A percentile compares a stretch with the other conserved stretches of the same genome.
Evolutionary conservation across 2,329 filamentous ascomycete species (phyloP).

Genomic region (Hypoxylon sp.): DNA sequence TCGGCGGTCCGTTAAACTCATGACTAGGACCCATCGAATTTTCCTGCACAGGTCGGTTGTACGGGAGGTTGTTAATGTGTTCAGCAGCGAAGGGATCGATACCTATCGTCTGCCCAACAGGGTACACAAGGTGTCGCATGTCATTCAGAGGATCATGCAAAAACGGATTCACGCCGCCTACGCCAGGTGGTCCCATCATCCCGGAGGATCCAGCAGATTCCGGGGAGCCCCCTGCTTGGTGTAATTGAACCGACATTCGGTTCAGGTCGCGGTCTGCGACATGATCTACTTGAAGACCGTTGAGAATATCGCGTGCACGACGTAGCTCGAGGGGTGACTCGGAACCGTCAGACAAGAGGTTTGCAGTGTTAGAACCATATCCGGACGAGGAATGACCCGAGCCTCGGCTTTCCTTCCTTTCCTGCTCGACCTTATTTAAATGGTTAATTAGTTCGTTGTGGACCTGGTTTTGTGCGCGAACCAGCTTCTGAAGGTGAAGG

Average conservation of each 20-base stretch:
- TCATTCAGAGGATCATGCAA: conserved; percentile 70
- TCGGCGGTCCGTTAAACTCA: conserved; percentile 55
- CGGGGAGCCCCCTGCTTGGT: conserved; percentile 66
- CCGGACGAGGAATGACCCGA: conserved; percentile 58
- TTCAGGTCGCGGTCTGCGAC: conserved; percentile 69
- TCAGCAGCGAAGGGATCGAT: conserved; percentile 96
- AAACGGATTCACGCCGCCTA: conserved; percentile 59
- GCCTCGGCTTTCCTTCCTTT: conserved; percentile 60
- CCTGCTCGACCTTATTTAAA: conserved; percentile 65
- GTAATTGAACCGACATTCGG: conserved; percentile 66
- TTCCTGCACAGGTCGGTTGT: conserved; percentile 77
- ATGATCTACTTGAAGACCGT: conserved; percentile 66
- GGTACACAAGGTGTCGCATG: conserved; percentile 82
- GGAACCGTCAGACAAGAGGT: conserved; percentile 62
- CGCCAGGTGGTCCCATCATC: conserved; percentile 70
- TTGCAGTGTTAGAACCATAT: conserved; percentile 58
- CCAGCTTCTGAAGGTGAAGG: conserved; percentile 71
- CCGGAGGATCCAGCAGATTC: conserved; percentile 65
- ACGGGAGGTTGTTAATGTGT: conserved; percentile 94
- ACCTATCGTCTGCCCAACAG: conserved; percentile 89
- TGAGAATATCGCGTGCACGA: conserved; percentile 70
- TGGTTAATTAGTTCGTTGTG: conserved; percentile 71
- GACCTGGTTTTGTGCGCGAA: conserved; percentile 71
- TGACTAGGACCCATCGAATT: conserved; percentile 60
- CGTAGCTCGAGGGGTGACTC: conserved; percentile 67